phyloP scores from a whole-genome alignment of 345 rosid species.

The Limnanthes douglasii region DNA sequence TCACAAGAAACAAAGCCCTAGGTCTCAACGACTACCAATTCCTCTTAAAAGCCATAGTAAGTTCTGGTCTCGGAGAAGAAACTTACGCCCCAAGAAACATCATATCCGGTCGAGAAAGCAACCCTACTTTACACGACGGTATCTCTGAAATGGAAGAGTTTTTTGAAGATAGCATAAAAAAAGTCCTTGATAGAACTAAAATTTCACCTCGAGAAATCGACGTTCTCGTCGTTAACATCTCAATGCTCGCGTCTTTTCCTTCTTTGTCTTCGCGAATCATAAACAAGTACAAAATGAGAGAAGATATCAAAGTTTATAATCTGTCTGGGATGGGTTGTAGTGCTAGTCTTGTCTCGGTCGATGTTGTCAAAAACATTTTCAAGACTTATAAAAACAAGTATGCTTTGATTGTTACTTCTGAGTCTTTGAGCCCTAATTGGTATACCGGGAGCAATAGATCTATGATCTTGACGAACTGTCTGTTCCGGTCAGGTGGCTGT shows the following conservation, averaged over 20 bases:
- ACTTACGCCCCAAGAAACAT: constrained; percentile 41
- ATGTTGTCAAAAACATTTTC: constrained; percentile 39
- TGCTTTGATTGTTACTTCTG: constrained; percentile 61
- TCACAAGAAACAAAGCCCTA: constrained; percentile 34
- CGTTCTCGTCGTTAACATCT: constrained; percentile 49
- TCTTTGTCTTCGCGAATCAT: constrained; percentile 46
- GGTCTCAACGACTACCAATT: constrained; percentile 43
- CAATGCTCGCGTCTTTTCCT: constrained; percentile 37
- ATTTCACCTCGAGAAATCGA: constrained; percentile 38
- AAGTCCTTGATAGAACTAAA: constrained; percentile 29
- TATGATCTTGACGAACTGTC: constrained; percentile 59
- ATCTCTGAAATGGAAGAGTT: constrained; percentile 39
- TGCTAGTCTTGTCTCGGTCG: constrained; percentile 39
- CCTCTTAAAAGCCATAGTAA: constrained; percentile 36
- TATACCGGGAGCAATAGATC: constrained; percentile 55
- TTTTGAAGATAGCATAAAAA: constrained; percentile 27
- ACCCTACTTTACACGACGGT: constrained; percentile 21
- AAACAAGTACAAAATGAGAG: constrained; percentile 56
- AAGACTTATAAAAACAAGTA: constrained; percentile 23
- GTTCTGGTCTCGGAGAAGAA: constrained; percentile 63
- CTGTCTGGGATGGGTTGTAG: constrained; percentile 69
- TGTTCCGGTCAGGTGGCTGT: constrained; percentile 68
- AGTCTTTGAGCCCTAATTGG: constrained; percentile 54
- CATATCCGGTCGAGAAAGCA: constrained; percentile 32
- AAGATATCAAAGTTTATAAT: constrained; percentile 41